Conservation (phyloP, 2,329 filamentous ascomycete genomes). For the Ascochyta rabiei region DNA sequence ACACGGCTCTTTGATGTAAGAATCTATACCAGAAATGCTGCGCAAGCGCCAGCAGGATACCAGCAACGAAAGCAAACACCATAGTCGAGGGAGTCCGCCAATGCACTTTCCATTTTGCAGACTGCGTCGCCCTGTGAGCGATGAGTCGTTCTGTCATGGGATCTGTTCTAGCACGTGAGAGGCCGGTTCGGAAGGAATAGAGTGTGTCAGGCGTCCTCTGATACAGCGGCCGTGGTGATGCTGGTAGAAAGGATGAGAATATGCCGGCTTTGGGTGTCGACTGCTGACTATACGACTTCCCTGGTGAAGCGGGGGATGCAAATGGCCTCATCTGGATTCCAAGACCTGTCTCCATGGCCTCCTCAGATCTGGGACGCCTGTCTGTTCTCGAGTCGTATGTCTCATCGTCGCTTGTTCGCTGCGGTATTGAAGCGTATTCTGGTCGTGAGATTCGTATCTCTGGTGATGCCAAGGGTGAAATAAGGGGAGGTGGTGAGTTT, state of each 20-base stretch:
- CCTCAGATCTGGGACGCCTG: conserved; percentile 24
- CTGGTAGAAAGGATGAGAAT: conserved; percentile 26
- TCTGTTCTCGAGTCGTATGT: conserved; percentile 14
- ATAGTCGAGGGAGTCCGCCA: conserved; percentile 47
- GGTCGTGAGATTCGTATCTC: conserved; percentile 22
- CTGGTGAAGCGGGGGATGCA: conserved; percentile 30
- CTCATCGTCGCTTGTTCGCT: conserved; percentile 25
- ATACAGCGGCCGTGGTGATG: conserved; percentile 20
- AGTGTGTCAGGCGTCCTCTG: conserved; percentile 29
- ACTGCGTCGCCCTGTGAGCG: conserved; percentile 39
- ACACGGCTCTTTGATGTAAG: conserved; percentile 34
- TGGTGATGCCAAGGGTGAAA: conserved; percentile 20
- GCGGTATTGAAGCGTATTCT: conserved; percentile 23
- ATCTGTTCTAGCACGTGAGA: conserved; percentile 36
- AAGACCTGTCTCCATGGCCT: conserved; percentile 28
- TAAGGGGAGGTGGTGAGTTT: neutral
- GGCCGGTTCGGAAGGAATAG: conserved; percentile 26
- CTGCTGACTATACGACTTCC: conserved; percentile 25
- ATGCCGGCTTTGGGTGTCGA: conserved; percentile 22
- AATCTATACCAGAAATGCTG: conserved; percentile 43
- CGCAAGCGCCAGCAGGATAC: conserved; percentile 36
- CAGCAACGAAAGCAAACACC: conserved; percentile 33
- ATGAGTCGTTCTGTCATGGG: conserved; percentile 40
- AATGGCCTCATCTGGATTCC: conserved; percentile 37
- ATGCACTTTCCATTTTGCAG: conserved; percentile 40